Conservation (phyloP, 805 yeast species). For the Kodamaea kaohsiungensis region DNA sequence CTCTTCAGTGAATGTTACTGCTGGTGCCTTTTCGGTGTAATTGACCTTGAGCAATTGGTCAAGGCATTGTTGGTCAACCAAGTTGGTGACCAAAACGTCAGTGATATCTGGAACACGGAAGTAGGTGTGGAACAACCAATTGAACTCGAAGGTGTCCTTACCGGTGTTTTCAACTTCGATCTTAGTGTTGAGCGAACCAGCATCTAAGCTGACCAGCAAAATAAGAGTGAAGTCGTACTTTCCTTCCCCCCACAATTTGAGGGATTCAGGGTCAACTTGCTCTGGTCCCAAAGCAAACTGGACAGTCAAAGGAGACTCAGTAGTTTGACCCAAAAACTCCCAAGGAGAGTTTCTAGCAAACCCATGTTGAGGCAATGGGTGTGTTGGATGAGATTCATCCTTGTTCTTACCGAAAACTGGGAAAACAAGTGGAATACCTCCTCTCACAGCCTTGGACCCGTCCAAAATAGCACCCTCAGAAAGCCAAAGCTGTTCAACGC, state of each 20-base stretch:
- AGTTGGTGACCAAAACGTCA: constrained; percentile 73
- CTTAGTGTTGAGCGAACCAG: constrained; percentile 59
- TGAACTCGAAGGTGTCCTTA: constrained; percentile 69
- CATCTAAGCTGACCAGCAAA: constrained; percentile 35
- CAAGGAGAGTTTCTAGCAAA: constrained; percentile 88
- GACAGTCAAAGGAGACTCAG: constrained; percentile 61
- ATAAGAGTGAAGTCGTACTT: constrained; percentile 63
- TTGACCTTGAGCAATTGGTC: constrained; percentile 72
- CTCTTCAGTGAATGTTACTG: constrained; percentile 71
- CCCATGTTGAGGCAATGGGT: constrained; percentile 89
- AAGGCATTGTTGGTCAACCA: constrained; percentile 67
- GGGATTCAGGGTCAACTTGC: constrained; percentile 62
- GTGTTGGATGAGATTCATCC: constrained; percentile 53
- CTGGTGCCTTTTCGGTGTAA: constrained; percentile 74
- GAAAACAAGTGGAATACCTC: constrained; percentile 96
- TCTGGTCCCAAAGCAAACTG: constrained; percentile 94
- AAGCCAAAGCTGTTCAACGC: constrained; percentile 82
- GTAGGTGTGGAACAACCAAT: constrained; percentile 95
- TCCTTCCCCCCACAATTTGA: constrained; percentile 53
- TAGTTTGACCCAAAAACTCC: constrained; percentile 91
- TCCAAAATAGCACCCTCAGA: constrained; percentile 78
- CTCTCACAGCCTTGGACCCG: constrained; percentile 92
- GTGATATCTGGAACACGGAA: constrained; percentile 74
- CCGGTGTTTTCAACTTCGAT: constrained; percentile 80
- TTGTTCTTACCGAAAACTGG: constrained; percentile 83